Base-by-base conservation (phyloP, 805 yeast species). In the Saturnispora zaruensis region DNA sequence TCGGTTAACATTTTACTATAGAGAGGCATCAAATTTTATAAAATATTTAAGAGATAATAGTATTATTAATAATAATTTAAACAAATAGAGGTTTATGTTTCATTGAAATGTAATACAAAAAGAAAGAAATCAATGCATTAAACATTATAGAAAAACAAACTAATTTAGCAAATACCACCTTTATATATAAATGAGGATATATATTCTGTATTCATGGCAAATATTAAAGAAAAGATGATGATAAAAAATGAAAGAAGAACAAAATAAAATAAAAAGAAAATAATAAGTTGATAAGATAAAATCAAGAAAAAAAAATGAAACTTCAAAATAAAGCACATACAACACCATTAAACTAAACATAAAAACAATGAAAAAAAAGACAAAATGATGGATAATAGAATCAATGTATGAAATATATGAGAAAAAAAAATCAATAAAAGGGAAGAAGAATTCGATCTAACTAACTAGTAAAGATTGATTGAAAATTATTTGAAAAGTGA, bases 1-100 rank as follows among this genome's bases (percentile, higher is more conserved):
- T 79, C 54, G 68, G 67, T 36, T 55, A 38, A 33, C 24, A 6
- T 20, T 36, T 20, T 36, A 36, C 20, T 16, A 16, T 36, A 36
- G 6, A 36, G 13, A 8, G 40, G 21, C 9, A 36, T 36, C 18
- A 36, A 20, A 7, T 5, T 36, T 18, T 36, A 36, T 36, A 36
- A 16, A 28, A 28, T 28, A 11, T 6, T 23, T 36, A n/a, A 18
- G 18, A 36, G 7, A 7, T 36, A 16, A 16, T 40, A n/a, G 13
- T 16, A 6, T 41, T 41, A 34, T n/a, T 38, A 37, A 37, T n/a
- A 16, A 18, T 7, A 8, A 36, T n/a, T 9, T 28, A 28, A 28
- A 28, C 38, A 34, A 34, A 16, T 7, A 34, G 8, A 34, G 18
- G 18, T 14, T 34, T 34, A 9, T 8, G 25, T 16, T n/a, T n/a